Percentiles rank a stretch among this genome's conserved stretches.
Evolutionary conservation across 2,329 filamentous ascomycete genomes (phyloP).

Genomic region (Diaporthe aspalathi): DNA sequence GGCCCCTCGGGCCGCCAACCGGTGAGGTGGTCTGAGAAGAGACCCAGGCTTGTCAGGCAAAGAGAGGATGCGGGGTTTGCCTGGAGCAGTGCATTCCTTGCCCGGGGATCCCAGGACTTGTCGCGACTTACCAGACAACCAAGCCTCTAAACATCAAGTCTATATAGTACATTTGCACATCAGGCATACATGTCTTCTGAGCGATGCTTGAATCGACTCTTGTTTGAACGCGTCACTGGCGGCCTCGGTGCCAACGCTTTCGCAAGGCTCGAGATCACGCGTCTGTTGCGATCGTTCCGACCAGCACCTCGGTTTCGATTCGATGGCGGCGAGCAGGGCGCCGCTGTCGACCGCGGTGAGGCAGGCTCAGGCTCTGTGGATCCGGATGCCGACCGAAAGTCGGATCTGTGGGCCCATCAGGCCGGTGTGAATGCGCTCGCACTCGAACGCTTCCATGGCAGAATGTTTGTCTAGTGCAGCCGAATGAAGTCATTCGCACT

Average conservation of each 20-base stretch:
- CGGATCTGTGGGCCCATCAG: conserved; percentile 73
- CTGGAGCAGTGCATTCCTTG: neutral
- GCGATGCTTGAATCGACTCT: conserved; percentile 74
- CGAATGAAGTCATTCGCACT: neutral
- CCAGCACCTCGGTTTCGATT: conserved; percentile 76
- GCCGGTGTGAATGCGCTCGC: conserved; percentile 83
- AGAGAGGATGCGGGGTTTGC: conserved; percentile 15
- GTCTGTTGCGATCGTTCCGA: conserved; percentile 76
- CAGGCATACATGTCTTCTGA: neutral
- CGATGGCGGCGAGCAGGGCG: conserved; percentile 66
- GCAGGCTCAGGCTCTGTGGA: conserved; percentile 34
- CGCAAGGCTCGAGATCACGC: conserved; percentile 72
- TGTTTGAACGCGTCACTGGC: conserved; percentile 82
- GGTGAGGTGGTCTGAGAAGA: neutral
- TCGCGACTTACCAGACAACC: neutral
- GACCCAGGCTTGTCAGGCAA: neutral
- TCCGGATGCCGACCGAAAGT: conserved; percentile 46
- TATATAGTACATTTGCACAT: neutral
- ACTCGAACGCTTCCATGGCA: conserved; percentile 84
- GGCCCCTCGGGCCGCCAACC: neutral
- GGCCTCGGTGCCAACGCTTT: conserved; percentile 72
- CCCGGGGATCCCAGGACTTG: neutral
- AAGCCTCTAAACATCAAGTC: neutral
- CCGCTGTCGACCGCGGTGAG: conserved; percentile 45
- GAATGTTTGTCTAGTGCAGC: conserved; percentile 64